Conservation (phyloP, 2,329 filamentous ascomycete genomes). For the Pyrenochaeta sp. region DNA sequence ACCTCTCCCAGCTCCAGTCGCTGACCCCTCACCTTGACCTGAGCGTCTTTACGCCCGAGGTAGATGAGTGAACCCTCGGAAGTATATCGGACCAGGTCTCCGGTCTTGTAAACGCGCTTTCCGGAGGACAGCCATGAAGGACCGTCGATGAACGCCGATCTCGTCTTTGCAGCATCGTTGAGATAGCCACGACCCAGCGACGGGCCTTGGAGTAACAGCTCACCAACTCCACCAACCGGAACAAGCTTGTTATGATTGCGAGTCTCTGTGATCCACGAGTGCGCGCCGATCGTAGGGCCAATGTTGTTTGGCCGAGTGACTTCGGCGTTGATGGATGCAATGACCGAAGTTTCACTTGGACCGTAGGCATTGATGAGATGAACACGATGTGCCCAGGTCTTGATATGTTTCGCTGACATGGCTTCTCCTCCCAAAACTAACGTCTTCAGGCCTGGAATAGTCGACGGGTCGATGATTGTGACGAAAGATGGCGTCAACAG, state of each 20-base stretch:
- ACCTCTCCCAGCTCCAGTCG: too few relatives aligned
- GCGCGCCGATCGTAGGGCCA: conserved; percentile 59
- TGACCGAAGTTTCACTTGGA: conserved; percentile 12
- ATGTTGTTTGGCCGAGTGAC: conserved; percentile 35
- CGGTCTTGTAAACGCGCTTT: conserved; percentile 12
- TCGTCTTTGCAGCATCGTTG: conserved; percentile 22
- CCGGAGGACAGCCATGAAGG: conserved; percentile 33
- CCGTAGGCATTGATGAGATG: conserved; percentile 23
- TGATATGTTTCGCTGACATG: neutral
- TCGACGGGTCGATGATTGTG: too few relatives aligned
- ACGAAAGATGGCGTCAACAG: conserved; percentile 64
- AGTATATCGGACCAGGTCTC: conserved; percentile 25
- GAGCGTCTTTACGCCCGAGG: neutral
- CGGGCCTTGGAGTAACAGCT: conserved; percentile 65
- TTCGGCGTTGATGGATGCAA: neutral
- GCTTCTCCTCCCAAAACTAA: conserved; percentile 52
- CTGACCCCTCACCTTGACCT: too few relatives aligned
- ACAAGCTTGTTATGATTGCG: conserved; percentile 27
- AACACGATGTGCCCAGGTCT: conserved; percentile 15
- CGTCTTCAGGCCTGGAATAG: neutral
- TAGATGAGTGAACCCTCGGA: conserved; percentile 20
- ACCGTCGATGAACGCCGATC: conserved; percentile 58
- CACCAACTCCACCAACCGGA: conserved; percentile 38
- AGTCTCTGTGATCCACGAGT: conserved; percentile 46
- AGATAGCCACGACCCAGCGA: conserved; percentile 44